Conservation (phyloP, 331 rosid species). For the Cydonia oblonga region DNA sequence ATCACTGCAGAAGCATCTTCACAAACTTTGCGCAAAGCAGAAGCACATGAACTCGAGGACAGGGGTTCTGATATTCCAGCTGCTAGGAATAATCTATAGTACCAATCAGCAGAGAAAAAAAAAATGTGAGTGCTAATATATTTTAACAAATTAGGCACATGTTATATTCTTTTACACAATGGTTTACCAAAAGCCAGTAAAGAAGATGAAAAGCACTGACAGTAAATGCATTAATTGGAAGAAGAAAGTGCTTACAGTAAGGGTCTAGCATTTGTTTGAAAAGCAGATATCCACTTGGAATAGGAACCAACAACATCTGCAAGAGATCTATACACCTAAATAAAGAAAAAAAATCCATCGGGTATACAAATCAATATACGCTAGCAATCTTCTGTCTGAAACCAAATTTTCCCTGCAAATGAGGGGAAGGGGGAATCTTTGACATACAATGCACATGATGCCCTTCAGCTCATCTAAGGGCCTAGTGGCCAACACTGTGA, state of each 20-base stretch:
- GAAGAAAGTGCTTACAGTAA: slow-evolving; percentile 52
- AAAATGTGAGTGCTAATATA: slow-evolving; percentile 4
- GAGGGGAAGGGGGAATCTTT: slow-evolving; percentile 3
- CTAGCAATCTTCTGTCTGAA: not conserved
- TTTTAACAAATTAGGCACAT: not conserved
- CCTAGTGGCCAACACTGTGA: slow-evolving; percentile 58
- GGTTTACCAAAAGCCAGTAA: not conserved
- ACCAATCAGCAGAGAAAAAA: slow-evolving; percentile 19
- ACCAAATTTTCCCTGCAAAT: slow-evolving; percentile 16
- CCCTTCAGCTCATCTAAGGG: slow-evolving; percentile 75
- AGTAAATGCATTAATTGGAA: not conserved
- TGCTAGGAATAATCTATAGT: slow-evolving; percentile 83
- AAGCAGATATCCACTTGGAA: slow-evolving; percentile 73
- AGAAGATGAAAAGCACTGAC: not conserved
- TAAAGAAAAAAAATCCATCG: slow-evolving; percentile 15
- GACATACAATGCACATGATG: slow-evolving; percentile 73
- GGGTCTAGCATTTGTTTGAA: slow-evolving; percentile 61
- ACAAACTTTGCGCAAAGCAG: slow-evolving; percentile 82
- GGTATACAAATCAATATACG: not conserved
- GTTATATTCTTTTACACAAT: not conserved
- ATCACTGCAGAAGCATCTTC: slow-evolving; percentile 79
- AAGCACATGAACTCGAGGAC: slow-evolving; percentile 78
- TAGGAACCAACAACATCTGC: slow-evolving; percentile 90
- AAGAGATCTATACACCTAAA: slow-evolving; percentile 85
- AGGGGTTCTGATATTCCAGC: slow-evolving; percentile 75